A percentile compares a stretch with the other conserved stretches of the same genome.
Conservation (phyloP, 116 monocot genomes). For the Trichopus zeylanicus region DNA sequence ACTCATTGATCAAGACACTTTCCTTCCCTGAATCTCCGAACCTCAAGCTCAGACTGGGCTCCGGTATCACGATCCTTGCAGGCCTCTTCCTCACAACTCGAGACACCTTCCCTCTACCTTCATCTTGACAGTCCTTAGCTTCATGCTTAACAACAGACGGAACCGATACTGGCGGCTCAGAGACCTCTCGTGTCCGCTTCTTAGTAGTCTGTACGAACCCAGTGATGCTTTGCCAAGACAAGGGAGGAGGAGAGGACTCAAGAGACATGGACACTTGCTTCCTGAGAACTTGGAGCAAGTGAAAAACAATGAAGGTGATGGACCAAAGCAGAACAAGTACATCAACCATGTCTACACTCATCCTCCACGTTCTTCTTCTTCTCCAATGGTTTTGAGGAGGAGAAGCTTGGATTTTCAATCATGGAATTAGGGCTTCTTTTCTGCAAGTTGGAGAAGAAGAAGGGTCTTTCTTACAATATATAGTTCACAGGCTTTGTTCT, state of each 20-base stretch:
- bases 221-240: conserved; percentile 22
- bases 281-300: conserved; percentile 20
- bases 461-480: too few relatives aligned
- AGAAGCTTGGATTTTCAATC: too few relatives aligned
- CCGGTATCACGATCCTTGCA: conserved; percentile 35
- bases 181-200: background rate
- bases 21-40: conserved; percentile 8
- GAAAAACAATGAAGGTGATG: conserved; percentile 14
- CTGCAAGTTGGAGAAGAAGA: too few relatives aligned
- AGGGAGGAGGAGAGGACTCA: conserved; percentile 9
- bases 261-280: conserved; percentile 24
- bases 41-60: background rate
- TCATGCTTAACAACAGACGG: too few relatives aligned
- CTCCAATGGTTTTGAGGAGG: too few relatives aligned
- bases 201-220: background rate
- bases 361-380: too few relatives aligned
- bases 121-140: too few relatives aligned
- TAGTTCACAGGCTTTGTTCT: too few relatives aligned
- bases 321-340: conserved; percentile 1
- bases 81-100: too few relatives aligned
- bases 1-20: background rate
- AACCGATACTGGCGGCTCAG: background rate
- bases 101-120: too few relatives aligned
- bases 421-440: too few relatives aligned
- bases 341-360: conserved; percentile 1